Evolutionary conservation across 2,329 filamentous ascomycete genomes (phyloP), one percentile per base, ranked within the genome.

Genomic region (Pseudomassariella vexata): DNA sequence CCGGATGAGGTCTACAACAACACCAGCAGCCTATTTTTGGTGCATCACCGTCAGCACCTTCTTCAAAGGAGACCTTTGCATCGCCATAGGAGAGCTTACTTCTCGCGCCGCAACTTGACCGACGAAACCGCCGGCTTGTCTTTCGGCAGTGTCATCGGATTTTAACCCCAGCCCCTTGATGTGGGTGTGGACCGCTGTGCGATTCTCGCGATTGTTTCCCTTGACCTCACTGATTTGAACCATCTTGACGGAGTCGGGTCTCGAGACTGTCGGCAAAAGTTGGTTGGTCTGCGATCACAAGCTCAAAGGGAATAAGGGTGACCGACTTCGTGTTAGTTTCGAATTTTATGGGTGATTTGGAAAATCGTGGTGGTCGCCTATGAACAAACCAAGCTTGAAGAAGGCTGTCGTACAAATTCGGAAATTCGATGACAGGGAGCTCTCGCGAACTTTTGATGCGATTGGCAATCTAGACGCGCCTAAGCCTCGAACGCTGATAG

Each of bases 101-200:
- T 98, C 92, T 66, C 92, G 78, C 41, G 92, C 92, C 39, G 80
- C 73, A 34, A 74, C 72, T 61, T 98, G 92, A 32, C 92, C 92
- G 29, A 96, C 82, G 53, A 96, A 98, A 21, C 92, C 92, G 46
- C 79, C 76, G 20, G 79, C 75, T 40, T 85, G 76, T 44, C 75
- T 76, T 56, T 95, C 89, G 41, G 92, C 87, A 32, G 76, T 81
- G 42, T 92, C 92, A 79, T 95, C 86, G 30, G 76, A 58, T 53
- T 85, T 85, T 47, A 98, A 66, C 12, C 92, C 92, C 24, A 98
- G 73, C 31, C 92, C 92, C 59, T 88, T 94, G 73, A 98, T 98
- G 64, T 98, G 92, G 32, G 90, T 95, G 65, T 98, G 92, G 48
- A 90, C 85, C 40, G 92, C 90, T 28, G 92, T 98, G 56, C 92